A percentile compares a stretch with the other conserved stretches of the same genome.
Conservation (phyloP, 345 rosid genomes). For the Cardamine chenopodiifolia region DNA sequence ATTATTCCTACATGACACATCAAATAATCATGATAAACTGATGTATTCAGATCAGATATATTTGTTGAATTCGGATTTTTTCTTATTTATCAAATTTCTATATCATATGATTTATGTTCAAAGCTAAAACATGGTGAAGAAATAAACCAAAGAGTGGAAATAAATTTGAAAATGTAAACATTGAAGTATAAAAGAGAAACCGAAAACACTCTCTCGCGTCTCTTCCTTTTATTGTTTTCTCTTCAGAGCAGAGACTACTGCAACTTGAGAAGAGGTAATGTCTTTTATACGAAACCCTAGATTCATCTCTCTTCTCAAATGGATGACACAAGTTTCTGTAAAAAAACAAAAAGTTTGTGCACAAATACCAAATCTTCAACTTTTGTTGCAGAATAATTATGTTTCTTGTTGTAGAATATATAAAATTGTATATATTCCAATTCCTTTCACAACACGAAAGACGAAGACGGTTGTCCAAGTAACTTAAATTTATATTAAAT, state of each 20-base stretch:
- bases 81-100: constrained; percentile 9
- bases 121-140: not conserved
- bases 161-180: not conserved
- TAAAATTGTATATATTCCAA: too few relatives aligned
- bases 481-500: too few relatives aligned
- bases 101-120: constrained; percentile 1
- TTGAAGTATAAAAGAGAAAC: not conserved
- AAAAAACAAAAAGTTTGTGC: too few relatives aligned
- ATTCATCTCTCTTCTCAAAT: constrained; percentile 9
- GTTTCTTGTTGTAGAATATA: too few relatives aligned
- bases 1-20: not conserved
- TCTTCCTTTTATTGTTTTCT: not conserved
- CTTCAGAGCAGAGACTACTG: not conserved
- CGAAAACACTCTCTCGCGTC: not conserved
- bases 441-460: too few relatives aligned
- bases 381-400: too few relatives aligned
- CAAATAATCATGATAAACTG: constrained; percentile 6
- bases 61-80: not conserved
- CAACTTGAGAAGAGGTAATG: not conserved
- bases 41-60: not conserved
- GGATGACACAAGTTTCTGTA: not conserved
- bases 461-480: too few relatives aligned
- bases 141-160: not conserved
- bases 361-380: too few relatives aligned
- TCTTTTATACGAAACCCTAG: constrained; percentile 15